Evolutionary conservation across 2,329 filamentous ascomycete species (phyloP).

Genomic region (Neocatenulostroma microsporum): DNA sequence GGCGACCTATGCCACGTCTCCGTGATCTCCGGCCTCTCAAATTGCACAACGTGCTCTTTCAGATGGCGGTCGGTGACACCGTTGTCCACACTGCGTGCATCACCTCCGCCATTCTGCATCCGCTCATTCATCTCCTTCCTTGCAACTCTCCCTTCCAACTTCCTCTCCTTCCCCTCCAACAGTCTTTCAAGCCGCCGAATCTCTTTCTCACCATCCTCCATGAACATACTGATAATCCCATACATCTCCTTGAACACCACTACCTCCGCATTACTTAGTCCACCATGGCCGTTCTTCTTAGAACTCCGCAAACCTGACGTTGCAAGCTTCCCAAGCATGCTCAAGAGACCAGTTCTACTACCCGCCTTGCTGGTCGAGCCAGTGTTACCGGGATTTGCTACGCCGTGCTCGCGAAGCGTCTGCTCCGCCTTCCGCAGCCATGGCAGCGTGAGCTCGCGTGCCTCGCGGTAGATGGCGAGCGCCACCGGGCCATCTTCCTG

Average conservation of each 20-base stretch:
- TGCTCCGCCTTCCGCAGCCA: neutral
- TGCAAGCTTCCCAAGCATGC: neutral
- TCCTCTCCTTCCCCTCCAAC: neutral
- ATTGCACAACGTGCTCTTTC: too few relatives aligned
- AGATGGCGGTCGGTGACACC: too few relatives aligned
- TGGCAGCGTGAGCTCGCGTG: neutral
- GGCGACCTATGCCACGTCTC: too few relatives aligned
- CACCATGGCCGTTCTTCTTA: too few relatives aligned
- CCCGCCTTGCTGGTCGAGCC: neutral
- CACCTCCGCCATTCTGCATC: too few relatives aligned
- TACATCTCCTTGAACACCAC: neutral
- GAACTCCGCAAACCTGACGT: too few relatives aligned
- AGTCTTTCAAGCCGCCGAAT: neutral
- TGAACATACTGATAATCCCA: neutral
- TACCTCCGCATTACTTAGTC: neutral
- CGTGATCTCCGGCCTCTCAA: too few relatives aligned
- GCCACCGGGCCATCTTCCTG: neutral
- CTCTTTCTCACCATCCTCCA: constrained; percentile 1
- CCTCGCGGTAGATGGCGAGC: neutral
- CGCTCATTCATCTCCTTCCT: too few relatives aligned
- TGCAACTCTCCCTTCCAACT: neutral
- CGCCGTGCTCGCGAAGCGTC: neutral
- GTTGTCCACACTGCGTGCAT: too few relatives aligned
- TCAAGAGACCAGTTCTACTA: neutral
- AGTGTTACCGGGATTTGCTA: neutral